Base-by-base conservation (phyloP, 108 stramenopile species). In the Skeletonema marinoi region DNA sequence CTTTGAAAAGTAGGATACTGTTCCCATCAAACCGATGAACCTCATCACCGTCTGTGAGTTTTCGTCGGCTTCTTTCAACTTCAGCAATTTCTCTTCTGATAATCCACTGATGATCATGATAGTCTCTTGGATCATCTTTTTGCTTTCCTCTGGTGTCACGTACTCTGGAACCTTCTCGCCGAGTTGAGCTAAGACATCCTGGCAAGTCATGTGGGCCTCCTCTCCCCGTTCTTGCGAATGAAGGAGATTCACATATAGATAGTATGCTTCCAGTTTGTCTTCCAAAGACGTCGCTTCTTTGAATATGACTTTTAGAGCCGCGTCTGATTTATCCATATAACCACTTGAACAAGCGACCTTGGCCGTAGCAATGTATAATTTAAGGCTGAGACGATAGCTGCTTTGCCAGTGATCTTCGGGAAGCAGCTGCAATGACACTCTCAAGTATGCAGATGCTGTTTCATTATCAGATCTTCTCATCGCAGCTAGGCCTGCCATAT, bases 241-340 rank as follows among this genome's bases (percentile, higher is more conserved):
- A 64, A 60, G 30, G 7, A 62, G 39, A 29, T 30, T 51, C 3
- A 58, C 64, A 56, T 64, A 50, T 3, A 74, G 38, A 38, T 21
- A 41, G 17, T 78, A 82, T 41, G 76, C 76, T 67, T 73, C 54
- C 32, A 82, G 39, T 46, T 78, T 77, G 32, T 65, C 70, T 51
- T 82, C 42, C 16, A 82, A 16, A 1, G 58, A 65, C 60, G 38
- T 42, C 19, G 65, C 71, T 33, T 78, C 17, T 3, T 60, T 42
- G 0, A 78, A 16, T 21, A 78, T 32, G 12, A 48, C 29, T n/a
- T 56, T 48, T 58, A 70, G 12, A 17, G 62, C 60, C 16, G 54
- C 38, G 16, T 59, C 44, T 14, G 76, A 64, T 60, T 77, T 61
- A 4, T 54, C 60, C 12, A 75, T 50, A 44, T 75, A 30, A 17